phyloP scores from a whole-genome alignment of 1,284 basidiomycete genomes.

The Anthracocystis setariae region DNA sequence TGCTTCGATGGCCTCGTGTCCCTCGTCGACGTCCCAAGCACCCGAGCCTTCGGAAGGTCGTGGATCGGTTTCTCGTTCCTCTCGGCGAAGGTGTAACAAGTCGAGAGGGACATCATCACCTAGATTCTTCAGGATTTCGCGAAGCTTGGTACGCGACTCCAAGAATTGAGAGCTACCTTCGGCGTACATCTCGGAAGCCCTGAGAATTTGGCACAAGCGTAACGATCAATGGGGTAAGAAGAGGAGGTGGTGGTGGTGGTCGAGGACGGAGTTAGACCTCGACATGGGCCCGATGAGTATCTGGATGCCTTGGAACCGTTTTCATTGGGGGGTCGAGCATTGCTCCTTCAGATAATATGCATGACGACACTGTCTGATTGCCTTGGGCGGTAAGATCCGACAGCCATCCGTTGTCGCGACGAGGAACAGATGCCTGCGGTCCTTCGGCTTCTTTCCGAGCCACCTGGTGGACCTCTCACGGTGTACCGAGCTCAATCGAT shows the following conservation, averaged over 20 bases:
- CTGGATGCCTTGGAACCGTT: no score
- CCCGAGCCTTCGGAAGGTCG: neutral
- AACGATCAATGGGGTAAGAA: no score
- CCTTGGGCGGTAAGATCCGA: no score
- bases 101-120: constrained; percentile 15
- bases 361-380: neutral
- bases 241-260: no score
- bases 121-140: constrained; percentile 12
- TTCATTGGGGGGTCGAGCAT: constrained; percentile 5
- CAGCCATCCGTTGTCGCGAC: no score
- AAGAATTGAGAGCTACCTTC: constrained; percentile 14
- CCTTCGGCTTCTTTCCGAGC: no score
- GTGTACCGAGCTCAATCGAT: no score
- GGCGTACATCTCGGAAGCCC: constrained; percentile 7
- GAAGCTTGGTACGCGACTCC: constrained; percentile 12
- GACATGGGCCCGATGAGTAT: no score
- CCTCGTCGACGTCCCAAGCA: neutral
- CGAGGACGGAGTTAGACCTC: neutral
- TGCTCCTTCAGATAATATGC: neutral
- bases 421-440: no score
- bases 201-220: no score
- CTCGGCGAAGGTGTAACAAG: constrained; percentile 13
- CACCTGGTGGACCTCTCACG: no score
- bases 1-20: neutral
- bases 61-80: constrained; percentile 1